phyloP scores from a whole-genome alignment of 2,329 filamentous ascomycete genomes.

The Lecanoromycetidae sp. region DNA sequence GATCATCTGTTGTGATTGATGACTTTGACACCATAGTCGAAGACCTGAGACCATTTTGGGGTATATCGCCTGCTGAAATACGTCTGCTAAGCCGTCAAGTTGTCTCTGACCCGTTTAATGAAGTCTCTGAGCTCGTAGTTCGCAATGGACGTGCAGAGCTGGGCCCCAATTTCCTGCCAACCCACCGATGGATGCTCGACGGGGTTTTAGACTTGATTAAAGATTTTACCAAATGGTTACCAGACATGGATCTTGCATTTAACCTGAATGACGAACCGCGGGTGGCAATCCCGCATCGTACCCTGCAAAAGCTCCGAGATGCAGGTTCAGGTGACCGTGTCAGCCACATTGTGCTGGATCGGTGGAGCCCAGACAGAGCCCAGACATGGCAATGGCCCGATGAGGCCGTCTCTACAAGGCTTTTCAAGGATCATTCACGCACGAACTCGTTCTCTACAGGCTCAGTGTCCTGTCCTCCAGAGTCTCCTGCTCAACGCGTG shows the following conservation, averaged over 20 bases:
- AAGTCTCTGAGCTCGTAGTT: constrained; percentile 44
- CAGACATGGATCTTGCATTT: constrained; percentile 52
- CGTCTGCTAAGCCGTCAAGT: constrained; percentile 41
- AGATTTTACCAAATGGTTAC: constrained; percentile 41
- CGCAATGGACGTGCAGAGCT: constrained; percentile 41
- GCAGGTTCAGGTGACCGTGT: constrained; percentile 19
- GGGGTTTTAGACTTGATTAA: constrained; percentile 43
- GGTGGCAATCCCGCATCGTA: constrained; percentile 41
- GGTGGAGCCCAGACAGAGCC: constrained; percentile 30
- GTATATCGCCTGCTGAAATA: constrained; percentile 39
- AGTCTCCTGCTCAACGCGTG: constrained; percentile 46
- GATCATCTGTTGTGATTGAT: constrained; percentile 44
- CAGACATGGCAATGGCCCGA: constrained; percentile 29
- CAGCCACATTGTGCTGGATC: constrained; percentile 11
- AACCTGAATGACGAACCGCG: constrained; percentile 51
- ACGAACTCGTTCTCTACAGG: constrained; percentile 30
- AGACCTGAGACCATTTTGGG: constrained; percentile 45
- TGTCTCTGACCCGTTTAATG: constrained; percentile 42
- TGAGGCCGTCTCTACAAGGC: constrained; percentile 25
- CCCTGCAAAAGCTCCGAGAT: constrained; percentile 28
- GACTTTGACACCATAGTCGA: constrained; percentile 48
- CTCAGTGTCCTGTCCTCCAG: constrained; percentile 48
- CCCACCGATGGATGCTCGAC: constrained; percentile 48
- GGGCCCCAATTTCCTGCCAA: constrained; percentile 39
- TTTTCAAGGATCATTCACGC: constrained; percentile 32